Base-by-base conservation (phyloP, 2,329 filamentous ascomycete species). In the Diaporthe citrichinensis region DNA sequence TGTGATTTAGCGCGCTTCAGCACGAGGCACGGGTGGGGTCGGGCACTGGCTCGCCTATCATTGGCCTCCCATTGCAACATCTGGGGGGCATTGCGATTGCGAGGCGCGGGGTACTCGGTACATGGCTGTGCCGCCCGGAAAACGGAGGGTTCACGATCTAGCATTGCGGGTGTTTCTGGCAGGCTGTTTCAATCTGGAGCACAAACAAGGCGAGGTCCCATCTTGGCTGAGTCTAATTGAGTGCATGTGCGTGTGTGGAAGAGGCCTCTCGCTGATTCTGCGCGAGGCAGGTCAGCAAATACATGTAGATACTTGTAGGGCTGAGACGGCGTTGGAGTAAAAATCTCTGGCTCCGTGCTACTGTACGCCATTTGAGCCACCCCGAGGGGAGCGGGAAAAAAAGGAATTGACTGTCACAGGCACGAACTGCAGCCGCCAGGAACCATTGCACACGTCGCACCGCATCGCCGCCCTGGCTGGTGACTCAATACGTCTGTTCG, bases 41-140 rank as follows among this genome's bases (percentile, higher is more conserved):
- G 23, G 71, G 23, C 44, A 25, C 6, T 44, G 41, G 44, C 36
- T 49, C 39, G 39, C 58, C 71, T 55, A 65, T 73, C 58, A 73
- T 65, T 73, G 58, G 58, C 58, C 20, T 65, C 3, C 71, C 31
- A 73, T 73, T 73, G 58, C 71, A 73, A 73, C 49, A 73, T 73
- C 34, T 53, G 17, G 57, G 53, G 58, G 41, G 65, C 10, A 53
- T 53, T 51, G 65, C 46, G 65, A 69, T 36, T 36, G 34, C n/a
- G 31, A 68, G 65, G 65, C 31, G 46, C 65, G 65, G 49, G 65
- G 65, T 55, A 69, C 65, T 69, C 65, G 49, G 46, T 41, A 69
- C 65, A 53, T 55, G n/a, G 49, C 31, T 53, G 23, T 28, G 34
- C 65, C 10, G 49, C 34, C 65, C 46, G 14, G 14, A 41, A 55